These are phyloP conservation scores for Russula foetens DNA, from an alignment of 768 basidiomycete genomes.

Conservation along the genomic window DNA sequence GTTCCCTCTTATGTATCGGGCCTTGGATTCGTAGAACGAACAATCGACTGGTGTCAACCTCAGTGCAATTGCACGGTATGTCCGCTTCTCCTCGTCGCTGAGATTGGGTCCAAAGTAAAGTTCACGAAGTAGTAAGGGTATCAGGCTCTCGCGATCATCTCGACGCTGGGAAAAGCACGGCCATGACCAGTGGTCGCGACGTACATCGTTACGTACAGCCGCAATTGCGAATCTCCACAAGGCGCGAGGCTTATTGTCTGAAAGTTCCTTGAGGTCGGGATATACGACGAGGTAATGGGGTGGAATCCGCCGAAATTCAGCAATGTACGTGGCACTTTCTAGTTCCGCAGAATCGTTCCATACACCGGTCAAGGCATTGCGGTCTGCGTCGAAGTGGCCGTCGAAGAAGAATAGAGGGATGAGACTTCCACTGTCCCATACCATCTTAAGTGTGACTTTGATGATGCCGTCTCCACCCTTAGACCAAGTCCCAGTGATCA, in stretches of 20 bases:
- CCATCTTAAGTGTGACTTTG: slow-evolving; percentile 14
- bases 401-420: neutral
- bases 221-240: slow-evolving; percentile 28
- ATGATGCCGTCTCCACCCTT: slow-evolving; percentile 8
- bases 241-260: slow-evolving; percentile 22
- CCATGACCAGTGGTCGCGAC: slow-evolving; percentile 26
- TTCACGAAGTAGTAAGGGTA: slow-evolving; percentile 24
- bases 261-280: slow-evolving; percentile 23
- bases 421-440: neutral
- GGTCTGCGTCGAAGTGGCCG: neutral
- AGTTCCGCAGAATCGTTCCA: neutral
- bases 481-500: slow-evolving; percentile 16
- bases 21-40: slow-evolving; percentile 22
- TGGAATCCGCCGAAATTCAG: slow-evolving; percentile 23
- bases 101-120: slow-evolving; percentile 20
- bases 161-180: slow-evolving; percentile 27
- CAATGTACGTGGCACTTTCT: neutral
- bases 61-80: slow-evolving; percentile 9
- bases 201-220: slow-evolving; percentile 22
- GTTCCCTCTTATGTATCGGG: slow-evolving; percentile 18
- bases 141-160: slow-evolving; percentile 22
- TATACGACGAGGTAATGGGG: slow-evolving; percentile 23
- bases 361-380: neutral
- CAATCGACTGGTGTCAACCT: slow-evolving; percentile 23
- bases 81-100: slow-evolving; percentile 17